phyloP scores from a whole-genome alignment of 106 monocot genomes.

The Dendrobium nobile region DNA sequence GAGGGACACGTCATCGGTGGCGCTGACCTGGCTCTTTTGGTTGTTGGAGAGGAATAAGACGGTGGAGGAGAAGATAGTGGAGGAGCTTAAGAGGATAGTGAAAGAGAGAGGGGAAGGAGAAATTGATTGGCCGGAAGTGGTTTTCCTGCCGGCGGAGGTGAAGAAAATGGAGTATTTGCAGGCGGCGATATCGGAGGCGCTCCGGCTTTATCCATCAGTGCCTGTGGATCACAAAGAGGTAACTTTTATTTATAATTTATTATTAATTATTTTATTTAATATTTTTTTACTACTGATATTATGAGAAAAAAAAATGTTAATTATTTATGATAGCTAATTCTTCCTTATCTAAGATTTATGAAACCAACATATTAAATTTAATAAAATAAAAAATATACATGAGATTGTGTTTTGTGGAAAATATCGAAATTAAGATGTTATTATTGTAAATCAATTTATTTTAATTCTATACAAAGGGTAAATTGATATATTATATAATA shows the following conservation, averaged over 20 bases:
- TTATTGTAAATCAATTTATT: no score
- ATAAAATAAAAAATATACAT: no score
- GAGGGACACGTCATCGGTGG: slow-evolving; percentile 93
- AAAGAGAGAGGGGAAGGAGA: slow-evolving; percentile 17
- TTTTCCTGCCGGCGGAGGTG: slow-evolving; percentile 65
- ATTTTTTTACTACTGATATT: no score
- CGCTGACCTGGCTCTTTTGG: slow-evolving; percentile 90
- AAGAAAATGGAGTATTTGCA: slow-evolving; percentile 93
- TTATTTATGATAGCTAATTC: no score
- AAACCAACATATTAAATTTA: no score
- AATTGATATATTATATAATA: no score
- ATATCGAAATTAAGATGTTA: no score
- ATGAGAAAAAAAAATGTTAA: no score
- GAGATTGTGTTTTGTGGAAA: no score
- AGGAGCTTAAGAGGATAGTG: slow-evolving; percentile 37
- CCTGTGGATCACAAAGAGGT: slow-evolving; percentile 93
- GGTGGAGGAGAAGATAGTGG: slow-evolving; percentile 44
- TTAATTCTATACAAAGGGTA: no score
- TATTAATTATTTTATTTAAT: background rate
- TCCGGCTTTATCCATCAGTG: slow-evolving; percentile 85
- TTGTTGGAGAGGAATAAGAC: slow-evolving; percentile 27
- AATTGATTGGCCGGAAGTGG: slow-evolving; percentile 16
- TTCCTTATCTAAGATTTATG: no score
- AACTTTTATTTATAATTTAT: slow-evolving; percentile 1
- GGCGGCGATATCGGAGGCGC: slow-evolving; percentile 82